Percentiles rank a stretch among this genome's conserved stretches.
phyloP scores from a whole-genome alignment of 2,329 filamentous ascomycete genomes.

The Cercospora nicotianae region DNA sequence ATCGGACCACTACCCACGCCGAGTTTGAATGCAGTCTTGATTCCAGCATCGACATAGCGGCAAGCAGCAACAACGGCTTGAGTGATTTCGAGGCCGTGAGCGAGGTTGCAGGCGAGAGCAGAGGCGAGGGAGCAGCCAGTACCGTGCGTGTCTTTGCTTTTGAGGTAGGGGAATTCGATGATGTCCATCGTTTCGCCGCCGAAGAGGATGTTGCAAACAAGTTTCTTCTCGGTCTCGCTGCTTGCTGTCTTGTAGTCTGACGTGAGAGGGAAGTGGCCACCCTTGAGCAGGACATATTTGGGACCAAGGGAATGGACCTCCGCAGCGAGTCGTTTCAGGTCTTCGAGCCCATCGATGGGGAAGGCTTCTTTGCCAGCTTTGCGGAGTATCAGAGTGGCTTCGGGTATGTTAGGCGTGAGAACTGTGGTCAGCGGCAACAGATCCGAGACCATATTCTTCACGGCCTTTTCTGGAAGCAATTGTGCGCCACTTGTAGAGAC shows the following conservation, averaged over 20 bases:
- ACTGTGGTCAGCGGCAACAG: conserved; percentile 68
- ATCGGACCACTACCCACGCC: conserved; percentile 70
- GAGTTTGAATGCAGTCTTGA: conserved; percentile 62
- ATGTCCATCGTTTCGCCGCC: conserved; percentile 60
- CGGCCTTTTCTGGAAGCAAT: conserved; percentile 66
- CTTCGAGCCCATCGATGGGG: conserved; percentile 60
- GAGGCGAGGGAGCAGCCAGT: conserved; percentile 93
- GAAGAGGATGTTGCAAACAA: conserved; percentile 76
- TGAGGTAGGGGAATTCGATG: conserved; percentile 70
- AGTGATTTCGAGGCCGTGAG: conserved; percentile 58
- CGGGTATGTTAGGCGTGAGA: conserved; percentile 75
- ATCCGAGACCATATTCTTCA: conserved; percentile 58
- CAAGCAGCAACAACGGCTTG: conserved; percentile 67
- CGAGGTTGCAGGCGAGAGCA: conserved; percentile 72
- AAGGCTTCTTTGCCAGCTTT: conserved; percentile 48
- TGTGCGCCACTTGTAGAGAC: conserved; percentile 76
- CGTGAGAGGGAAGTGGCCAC: conserved; percentile 81
- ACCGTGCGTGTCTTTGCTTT: conserved; percentile 82
- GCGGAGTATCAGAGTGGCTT: conserved; percentile 65
- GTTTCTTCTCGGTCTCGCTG: conserved; percentile 58
- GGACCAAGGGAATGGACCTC: conserved; percentile 68
- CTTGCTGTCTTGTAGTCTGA: conserved; percentile 61
- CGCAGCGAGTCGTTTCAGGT: conserved; percentile 68
- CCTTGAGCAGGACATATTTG: conserved; percentile 81
- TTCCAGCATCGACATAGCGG: conserved; percentile 70